phyloP scores from a whole-genome alignment of 2,329 filamentous ascomycete species.

The Xylaria sp. region DNA sequence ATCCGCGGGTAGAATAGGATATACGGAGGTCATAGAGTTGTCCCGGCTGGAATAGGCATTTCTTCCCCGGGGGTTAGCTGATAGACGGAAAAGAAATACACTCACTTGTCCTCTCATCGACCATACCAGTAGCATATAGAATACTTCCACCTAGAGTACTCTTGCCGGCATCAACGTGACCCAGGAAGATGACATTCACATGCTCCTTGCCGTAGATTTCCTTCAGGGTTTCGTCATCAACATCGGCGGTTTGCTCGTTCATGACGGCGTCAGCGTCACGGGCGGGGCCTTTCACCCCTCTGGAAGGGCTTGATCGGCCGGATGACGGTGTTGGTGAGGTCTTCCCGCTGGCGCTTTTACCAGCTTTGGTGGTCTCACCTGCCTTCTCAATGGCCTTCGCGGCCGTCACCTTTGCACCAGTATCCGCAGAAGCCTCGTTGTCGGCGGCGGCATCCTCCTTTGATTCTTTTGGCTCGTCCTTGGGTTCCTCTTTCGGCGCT shows the following conservation, averaged over 20 bases:
- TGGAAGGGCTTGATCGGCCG: conserved; percentile 83
- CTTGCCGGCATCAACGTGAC: conserved; percentile 98
- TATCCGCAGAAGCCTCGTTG: conserved; percentile 52
- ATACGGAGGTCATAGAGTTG: background rate
- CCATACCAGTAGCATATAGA: conserved; percentile 94
- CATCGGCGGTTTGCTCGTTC: conserved; percentile 81
- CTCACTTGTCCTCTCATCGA: conserved; percentile 85
- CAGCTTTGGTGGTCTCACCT: conserved; percentile 72
- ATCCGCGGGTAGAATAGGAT: background rate
- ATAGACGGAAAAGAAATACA: background rate
- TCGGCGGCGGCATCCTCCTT: conserved; percentile 37
- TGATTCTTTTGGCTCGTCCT: conserved; percentile 50
- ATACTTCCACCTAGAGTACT: conserved; percentile 95
- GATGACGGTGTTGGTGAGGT: conserved; percentile 85
- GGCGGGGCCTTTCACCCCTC: conserved; percentile 60
- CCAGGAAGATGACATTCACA: conserved; percentile 96
- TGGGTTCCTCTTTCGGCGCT: conserved; percentile 66
- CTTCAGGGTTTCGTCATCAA: conserved; percentile 78
- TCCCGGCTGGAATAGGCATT: no score
- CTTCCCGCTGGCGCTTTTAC: conserved; percentile 70
- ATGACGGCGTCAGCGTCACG: conserved; percentile 85
- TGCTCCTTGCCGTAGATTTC: conserved; percentile 96
- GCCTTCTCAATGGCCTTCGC: conserved; percentile 93
- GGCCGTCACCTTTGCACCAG: conserved; percentile 85
- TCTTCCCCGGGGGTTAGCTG: background rate